Conservation (phyloP, 1,284 basidiomycete species). For the Grifola frondosa region DNA sequence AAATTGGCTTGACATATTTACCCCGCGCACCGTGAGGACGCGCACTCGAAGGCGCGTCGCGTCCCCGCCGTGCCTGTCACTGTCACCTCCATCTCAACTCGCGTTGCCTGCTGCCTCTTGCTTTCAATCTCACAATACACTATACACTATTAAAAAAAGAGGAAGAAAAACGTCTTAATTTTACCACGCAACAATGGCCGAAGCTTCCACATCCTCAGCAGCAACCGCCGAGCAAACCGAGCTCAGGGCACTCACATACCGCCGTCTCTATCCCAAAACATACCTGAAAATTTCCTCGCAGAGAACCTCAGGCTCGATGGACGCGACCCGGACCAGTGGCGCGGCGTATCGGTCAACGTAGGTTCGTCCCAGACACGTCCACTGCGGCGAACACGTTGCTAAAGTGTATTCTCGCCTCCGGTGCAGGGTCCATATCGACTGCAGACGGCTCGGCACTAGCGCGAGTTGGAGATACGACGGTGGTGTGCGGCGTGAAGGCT, state of each 20-base stretch:
- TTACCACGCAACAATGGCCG: constrained; percentile 25
- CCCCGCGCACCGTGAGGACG: too few species aligned
- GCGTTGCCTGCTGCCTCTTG: too few species aligned
- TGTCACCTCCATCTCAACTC: too few species aligned
- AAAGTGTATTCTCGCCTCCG: constrained; percentile 1
- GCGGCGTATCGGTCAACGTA: constrained; percentile 69
- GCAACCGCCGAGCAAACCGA: constrained; percentile 23
- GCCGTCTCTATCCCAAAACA: constrained; percentile 77
- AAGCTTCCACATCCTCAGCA: constrained; percentile 16
- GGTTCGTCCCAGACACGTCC: constrained; percentile 47
- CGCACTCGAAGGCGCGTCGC: too few species aligned
- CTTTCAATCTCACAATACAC: too few species aligned
- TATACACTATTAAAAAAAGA: too few species aligned
- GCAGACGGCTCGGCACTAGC: constrained; percentile 90
- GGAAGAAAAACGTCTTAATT: too few species aligned
- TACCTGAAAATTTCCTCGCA: constrained; percentile 80
- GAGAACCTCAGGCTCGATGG: constrained; percentile 78
- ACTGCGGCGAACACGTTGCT: neutral
- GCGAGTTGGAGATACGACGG: constrained; percentile 84
- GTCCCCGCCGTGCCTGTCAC: too few species aligned
- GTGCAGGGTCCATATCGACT: constrained; percentile 81
- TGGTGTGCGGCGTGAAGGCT: constrained; percentile 94
- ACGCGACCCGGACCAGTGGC: constrained; percentile 58
- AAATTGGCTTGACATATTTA: too few species aligned
- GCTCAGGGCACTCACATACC: constrained; percentile 71